These are phyloP conservation scores for Starmerella stigmatis DNA, from an alignment of 805 yeast species.

Conservation along the genomic window DNA sequence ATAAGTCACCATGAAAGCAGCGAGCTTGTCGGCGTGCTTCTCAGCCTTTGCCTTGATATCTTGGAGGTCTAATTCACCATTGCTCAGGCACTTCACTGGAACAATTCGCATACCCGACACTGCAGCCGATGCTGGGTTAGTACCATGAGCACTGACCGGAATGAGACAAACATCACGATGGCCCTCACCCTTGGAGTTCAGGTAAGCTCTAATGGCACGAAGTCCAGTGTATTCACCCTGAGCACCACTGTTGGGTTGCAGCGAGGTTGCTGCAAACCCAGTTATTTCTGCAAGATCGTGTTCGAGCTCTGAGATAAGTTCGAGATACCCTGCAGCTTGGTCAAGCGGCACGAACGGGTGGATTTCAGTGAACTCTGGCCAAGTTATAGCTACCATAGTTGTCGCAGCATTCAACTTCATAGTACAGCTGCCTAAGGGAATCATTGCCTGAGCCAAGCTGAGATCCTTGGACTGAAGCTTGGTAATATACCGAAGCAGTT, in stretches of 20 bases:
- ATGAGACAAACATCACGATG: conserved; percentile 80
- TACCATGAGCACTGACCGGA: conserved; percentile 97
- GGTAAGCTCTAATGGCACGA: conserved; percentile 70
- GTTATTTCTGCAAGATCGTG: conserved; percentile 82
- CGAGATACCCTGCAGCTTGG: conserved; percentile 81
- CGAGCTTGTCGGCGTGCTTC: conserved; percentile 57
- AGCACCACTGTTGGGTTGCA: conserved; percentile 97
- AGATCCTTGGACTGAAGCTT: conserved; percentile 76
- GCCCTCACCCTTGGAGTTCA: conserved; percentile 57
- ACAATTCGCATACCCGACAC: conserved; percentile 94
- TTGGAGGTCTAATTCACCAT: conserved; percentile 76
- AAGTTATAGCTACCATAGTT: conserved; percentile 85
- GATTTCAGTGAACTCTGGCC: conserved; percentile 81
- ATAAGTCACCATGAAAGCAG: conserved; percentile 92
- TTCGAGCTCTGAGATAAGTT: conserved; percentile 66
- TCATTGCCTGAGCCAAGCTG: conserved; percentile 92
- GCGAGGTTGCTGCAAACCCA: conserved; percentile 80
- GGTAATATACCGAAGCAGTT: conserved; percentile 84
- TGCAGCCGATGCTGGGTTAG: conserved; percentile 97
- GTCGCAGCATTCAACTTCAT: conserved; percentile 95
- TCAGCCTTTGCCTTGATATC: conserved; percentile 67
- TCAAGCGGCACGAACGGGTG: conserved; percentile 89
- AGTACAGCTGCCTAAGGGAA: conserved; percentile 94
- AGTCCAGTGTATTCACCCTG: conserved; percentile 97
- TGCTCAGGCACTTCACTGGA: conserved; percentile 71